These are phyloP conservation scores for Carex kokanica DNA, from an alignment of 176 grass and related monocot genomes.

Conservation along the genomic window DNA sequence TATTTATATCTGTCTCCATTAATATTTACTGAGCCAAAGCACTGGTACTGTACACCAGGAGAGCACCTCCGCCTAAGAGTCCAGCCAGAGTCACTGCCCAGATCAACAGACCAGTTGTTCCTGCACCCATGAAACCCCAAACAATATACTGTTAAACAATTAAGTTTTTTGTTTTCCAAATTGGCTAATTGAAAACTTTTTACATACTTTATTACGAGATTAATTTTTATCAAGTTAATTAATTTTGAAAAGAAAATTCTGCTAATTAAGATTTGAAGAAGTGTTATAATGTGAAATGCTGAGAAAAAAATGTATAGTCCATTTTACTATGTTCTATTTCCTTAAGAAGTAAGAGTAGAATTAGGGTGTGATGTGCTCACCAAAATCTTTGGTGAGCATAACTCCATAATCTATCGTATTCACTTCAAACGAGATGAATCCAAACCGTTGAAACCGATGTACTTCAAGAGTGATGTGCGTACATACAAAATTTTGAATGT, in stretches of 20 bases:
- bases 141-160: neutral
- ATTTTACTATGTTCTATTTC: neutral
- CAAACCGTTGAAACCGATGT: too few relatives aligned
- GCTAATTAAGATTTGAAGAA: neutral
- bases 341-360: too few relatives aligned
- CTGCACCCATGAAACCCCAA: conserved; percentile 37
- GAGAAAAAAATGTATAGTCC: neutral
- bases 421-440: too few relatives aligned
- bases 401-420: too few relatives aligned
- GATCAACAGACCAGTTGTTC: conserved; percentile 73
- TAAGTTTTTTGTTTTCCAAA: neutral
- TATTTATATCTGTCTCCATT: conserved; percentile 1
- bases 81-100: conserved; percentile 77
- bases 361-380: too few relatives aligned
- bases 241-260: neutral
- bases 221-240: neutral
- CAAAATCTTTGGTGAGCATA: too few relatives aligned
- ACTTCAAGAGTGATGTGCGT: too few relatives aligned
- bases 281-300: neutral
- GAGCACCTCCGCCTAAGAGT: conserved; percentile 65
- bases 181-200: too few relatives aligned
- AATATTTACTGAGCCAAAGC: conserved; percentile 58
- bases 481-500: too few relatives aligned
- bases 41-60: conserved; percentile 90
- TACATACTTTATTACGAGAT: neutral